A percentile compares a stretch with the other conserved stretches of the same genome.
Evolutionary conservation across 2,329 filamentous ascomycete genomes (phyloP).

Genomic region (Ciborinia camelliae): DNA sequence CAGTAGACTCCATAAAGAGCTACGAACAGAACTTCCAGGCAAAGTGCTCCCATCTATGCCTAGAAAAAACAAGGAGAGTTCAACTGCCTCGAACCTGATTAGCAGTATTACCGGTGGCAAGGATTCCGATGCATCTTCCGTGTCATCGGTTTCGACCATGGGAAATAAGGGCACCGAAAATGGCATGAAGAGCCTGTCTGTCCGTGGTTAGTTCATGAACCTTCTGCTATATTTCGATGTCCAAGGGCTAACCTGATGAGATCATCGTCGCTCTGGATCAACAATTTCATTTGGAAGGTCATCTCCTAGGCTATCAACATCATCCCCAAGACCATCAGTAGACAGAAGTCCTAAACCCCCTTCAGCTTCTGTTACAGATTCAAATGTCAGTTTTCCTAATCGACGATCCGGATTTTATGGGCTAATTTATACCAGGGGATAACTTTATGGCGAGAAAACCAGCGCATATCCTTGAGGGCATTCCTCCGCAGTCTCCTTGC

Average conservation of each 20-base stretch:
- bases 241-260: conserved; percentile 20
- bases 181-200: conserved; percentile 40
- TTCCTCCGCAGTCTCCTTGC: conserved; percentile 84
- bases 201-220: conserved; percentile 40
- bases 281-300: conserved; percentile 19
- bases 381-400: conserved; percentile 20
- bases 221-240: background rate
- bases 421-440: conserved; percentile 39
- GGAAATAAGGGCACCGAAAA: conserved; percentile 23
- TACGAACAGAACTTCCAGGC: conserved; percentile 83
- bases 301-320: conserved; percentile 13
- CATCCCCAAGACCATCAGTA: conserved; percentile 18
- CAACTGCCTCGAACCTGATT: conserved; percentile 58
- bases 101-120: conserved; percentile 50
- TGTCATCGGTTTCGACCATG: conserved; percentile 52
- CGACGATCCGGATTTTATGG: too few species aligned
- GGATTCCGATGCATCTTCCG: conserved; percentile 70
- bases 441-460: conserved; percentile 77
- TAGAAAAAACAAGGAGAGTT: conserved; percentile 84
- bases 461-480: conserved; percentile 85
- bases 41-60: conserved; percentile 84
- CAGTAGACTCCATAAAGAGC: conserved; percentile 68
- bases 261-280: conserved; percentile 24
- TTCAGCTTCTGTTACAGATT: conserved; percentile 8
- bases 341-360: conserved; percentile 8